Conservation (phyloP, 2,329 filamentous ascomycete species). For the Fusarium goolgardi region DNA sequence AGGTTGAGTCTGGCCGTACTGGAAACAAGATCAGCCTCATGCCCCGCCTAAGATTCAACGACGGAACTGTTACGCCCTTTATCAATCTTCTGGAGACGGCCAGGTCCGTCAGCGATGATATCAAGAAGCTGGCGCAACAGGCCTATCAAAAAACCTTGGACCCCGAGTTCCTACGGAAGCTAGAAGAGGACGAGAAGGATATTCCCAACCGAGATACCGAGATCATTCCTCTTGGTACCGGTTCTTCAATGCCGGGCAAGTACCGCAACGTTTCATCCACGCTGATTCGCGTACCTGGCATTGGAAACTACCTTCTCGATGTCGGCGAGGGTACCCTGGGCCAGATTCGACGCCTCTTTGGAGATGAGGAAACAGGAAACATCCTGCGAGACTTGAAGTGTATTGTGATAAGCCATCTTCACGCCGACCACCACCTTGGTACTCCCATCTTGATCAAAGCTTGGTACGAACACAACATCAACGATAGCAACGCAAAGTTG, state of each 20-base stretch:
- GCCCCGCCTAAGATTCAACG: constrained; percentile 59
- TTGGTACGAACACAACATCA: constrained; percentile 72
- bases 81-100: constrained; percentile 60
- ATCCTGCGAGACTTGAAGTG: constrained; percentile 81
- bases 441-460: constrained; percentile 82
- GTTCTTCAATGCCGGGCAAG: constrained; percentile 89
- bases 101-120: constrained; percentile 53
- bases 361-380: constrained; percentile 70
- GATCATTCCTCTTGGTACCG: constrained; percentile 88
- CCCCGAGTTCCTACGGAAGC: constrained; percentile 60
- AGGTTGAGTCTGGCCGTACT: constrained; percentile 55
- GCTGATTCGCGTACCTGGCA: constrained; percentile 82
- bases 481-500: constrained; percentile 60
- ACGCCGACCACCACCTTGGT: constrained; percentile 96
- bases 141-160: constrained; percentile 58
- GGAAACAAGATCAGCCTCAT: constrained; percentile 62
- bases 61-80: constrained; percentile 59
- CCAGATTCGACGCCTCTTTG: constrained; percentile 81
- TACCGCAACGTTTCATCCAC: constrained; percentile 96
- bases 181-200: constrained; percentile 67
- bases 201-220: constrained; percentile 82
- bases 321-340: constrained; percentile 93
- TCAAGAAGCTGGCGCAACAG: constrained; percentile 64
- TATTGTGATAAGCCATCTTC: constrained; percentile 94
- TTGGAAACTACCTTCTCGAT: constrained; percentile 91